These are phyloP conservation scores for Elongisporangium anandrum DNA, from an alignment of 352 stramenopile genomes.

Conservation along the genomic window DNA sequence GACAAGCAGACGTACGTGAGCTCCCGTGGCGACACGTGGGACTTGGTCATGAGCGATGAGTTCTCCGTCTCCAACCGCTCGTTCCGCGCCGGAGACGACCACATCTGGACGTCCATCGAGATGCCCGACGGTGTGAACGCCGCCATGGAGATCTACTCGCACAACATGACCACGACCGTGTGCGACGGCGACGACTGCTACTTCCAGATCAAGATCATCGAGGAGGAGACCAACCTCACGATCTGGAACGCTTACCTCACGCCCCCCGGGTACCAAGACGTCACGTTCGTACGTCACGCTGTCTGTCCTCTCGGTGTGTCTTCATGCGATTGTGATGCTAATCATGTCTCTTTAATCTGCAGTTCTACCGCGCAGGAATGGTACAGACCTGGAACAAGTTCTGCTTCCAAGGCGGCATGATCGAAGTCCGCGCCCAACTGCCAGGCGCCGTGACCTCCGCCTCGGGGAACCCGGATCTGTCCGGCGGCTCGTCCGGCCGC, in stretches of 20 bases:
- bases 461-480: slow-evolving; percentile 37
- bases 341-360: background rate
- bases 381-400: slow-evolving; percentile 95
- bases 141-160: slow-evolving; percentile 89
- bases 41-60: slow-evolving; percentile 89
- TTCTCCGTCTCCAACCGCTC: slow-evolving; percentile 53
- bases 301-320: background rate
- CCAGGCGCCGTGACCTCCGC: slow-evolving; percentile 32
- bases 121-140: slow-evolving; percentile 45
- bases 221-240: slow-evolving; percentile 21
- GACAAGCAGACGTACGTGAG: slow-evolving; percentile 23
- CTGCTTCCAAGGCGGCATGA: slow-evolving; percentile 91
- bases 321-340: background rate
- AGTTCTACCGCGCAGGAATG: slow-evolving; percentile 75
- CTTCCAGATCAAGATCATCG: slow-evolving; percentile 38
- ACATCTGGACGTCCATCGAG: slow-evolving; percentile 71
- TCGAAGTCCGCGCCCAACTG: slow-evolving; percentile 86
- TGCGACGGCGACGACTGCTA: slow-evolving; percentile 32
- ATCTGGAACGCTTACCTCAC: slow-evolving; percentile 45
- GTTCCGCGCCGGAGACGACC: slow-evolving; percentile 84
- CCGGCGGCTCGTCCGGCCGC: slow-evolving; percentile 17
- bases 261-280: slow-evolving; percentile 16
- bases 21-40: slow-evolving; percentile 31
- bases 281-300: slow-evolving; percentile 8
- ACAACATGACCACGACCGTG: slow-evolving; percentile 39